Conservation (phyloP, 331 rosid genomes). For the Prunus yedoensis region DNA sequence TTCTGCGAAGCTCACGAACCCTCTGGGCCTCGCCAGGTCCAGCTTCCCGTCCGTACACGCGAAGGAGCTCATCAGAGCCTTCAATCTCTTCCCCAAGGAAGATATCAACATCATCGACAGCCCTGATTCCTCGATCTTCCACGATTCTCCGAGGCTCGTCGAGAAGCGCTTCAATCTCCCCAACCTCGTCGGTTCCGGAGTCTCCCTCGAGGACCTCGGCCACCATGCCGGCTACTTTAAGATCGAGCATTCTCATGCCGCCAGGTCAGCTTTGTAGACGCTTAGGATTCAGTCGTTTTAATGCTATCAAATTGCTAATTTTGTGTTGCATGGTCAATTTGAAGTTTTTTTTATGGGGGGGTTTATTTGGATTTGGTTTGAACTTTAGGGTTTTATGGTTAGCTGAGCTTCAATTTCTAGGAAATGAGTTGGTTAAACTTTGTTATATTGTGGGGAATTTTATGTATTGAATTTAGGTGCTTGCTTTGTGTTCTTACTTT, state of each 20-base stretch:
- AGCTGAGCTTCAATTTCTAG: not conserved
- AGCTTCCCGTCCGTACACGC: slow-evolving; percentile 47
- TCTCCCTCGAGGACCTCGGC: slow-evolving; percentile 64
- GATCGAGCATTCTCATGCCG: slow-evolving; percentile 77
- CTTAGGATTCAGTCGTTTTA: not conserved
- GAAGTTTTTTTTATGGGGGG: not conserved
- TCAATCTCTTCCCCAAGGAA: slow-evolving; percentile 62
- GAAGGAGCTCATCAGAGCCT: slow-evolving; percentile 55
- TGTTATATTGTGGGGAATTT: not conserved
- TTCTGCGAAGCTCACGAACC: slow-evolving; percentile 24
- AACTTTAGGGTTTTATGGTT: not conserved
- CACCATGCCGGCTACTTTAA: slow-evolving; percentile 91
- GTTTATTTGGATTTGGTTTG: not conserved
- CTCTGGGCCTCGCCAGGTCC: slow-evolving; percentile 30
- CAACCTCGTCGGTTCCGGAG: slow-evolving; percentile 36
- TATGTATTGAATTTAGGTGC: not conserved
- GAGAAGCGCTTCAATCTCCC: slow-evolving; percentile 74
- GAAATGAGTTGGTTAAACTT: not conserved
- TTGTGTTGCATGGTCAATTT: not conserved
- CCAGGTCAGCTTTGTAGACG: slow-evolving; percentile 35
- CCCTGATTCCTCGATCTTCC: not conserved
- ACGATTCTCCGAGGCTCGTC: slow-evolving; percentile 38
- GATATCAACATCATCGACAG: slow-evolving; percentile 52
- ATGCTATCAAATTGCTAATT: not conserved
- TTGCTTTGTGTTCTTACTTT: slow-evolving; percentile 21